A percentile compares a stretch with the other conserved stretches of the same genome.
Conservation (phyloP, 2,329 filamentous ascomycete species). For the Colletotrichum limetticola region DNA sequence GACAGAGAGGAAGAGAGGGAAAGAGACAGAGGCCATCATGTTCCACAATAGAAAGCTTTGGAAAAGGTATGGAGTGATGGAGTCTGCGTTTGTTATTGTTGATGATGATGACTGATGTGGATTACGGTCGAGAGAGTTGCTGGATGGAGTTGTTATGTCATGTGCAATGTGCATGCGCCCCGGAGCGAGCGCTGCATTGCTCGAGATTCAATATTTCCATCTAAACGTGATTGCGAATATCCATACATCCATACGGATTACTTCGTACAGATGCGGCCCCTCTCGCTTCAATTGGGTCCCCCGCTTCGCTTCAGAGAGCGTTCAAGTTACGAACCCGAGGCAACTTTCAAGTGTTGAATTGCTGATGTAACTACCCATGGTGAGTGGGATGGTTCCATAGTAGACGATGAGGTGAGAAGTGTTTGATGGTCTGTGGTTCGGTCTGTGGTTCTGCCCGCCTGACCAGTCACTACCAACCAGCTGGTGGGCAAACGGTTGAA, state of each 20-base stretch:
- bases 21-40: neutral
- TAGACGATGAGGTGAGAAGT: neutral
- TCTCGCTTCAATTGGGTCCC: neutral
- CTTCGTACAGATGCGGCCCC: neutral
- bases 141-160: neutral
- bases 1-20: neutral
- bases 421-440: neutral
- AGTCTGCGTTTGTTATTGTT: neutral
- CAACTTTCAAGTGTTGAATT: neutral
- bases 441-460: neutral
- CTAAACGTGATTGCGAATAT: neutral
- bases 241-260: no score
- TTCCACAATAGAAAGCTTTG: neutral
- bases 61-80: neutral
- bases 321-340: neutral
- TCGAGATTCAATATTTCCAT: slow-evolving; percentile 1
- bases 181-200: neutral
- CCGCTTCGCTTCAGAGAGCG: neutral
- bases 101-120: neutral
- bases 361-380: neutral
- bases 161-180: neutral
- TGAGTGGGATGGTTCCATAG: no score
- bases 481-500: slow-evolving; percentile 18
- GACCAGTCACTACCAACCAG: no score
- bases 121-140: neutral